Percentiles rank a stretch among this genome's conserved stretches.
Conservation (phyloP, 148 eudicot species). For the Pharnaceum exiguum region DNA sequence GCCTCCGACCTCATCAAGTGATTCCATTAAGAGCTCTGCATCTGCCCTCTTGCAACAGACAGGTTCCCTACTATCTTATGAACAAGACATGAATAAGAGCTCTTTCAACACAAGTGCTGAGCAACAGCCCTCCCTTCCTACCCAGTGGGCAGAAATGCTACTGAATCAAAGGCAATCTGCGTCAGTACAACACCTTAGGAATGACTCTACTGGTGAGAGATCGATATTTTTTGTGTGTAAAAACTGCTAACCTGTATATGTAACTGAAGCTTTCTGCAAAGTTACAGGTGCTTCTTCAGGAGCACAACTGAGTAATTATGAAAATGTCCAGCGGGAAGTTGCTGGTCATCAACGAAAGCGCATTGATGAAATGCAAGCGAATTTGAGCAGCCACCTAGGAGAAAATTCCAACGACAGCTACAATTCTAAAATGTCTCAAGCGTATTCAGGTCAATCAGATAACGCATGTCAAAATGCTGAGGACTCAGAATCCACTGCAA, state of each 20-base stretch:
- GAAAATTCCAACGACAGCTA: conserved; percentile 15
- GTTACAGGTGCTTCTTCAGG: too few species aligned
- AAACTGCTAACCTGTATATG: too few species aligned
- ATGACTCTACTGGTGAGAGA: neutral
- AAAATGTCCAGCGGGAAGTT: too few species aligned
- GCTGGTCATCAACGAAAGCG: conserved; percentile 5
- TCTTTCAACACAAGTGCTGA: neutral
- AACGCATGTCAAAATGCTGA: neutral
- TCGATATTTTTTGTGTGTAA: neutral
- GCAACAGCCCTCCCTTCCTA: neutral
- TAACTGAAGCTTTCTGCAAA: too few species aligned
- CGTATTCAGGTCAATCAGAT: conserved; percentile 7
- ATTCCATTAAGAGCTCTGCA: neutral
- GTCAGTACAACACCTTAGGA: neutral
- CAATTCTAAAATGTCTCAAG: conserved; percentile 12
- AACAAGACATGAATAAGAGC: neutral
- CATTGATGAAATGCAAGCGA: conserved; percentile 7
- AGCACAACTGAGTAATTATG: too few species aligned
- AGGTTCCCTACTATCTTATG: neutral
- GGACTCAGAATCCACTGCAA: conserved; percentile 13
- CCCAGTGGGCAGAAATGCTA: neutral
- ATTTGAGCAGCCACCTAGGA: neutral
- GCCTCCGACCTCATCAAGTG: neutral
- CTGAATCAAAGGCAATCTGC: neutral
- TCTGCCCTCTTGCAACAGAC: neutral